These are phyloP conservation scores for Starmerella geochares DNA, from an alignment of 805 yeast species.

Conservation along the genomic window DNA sequence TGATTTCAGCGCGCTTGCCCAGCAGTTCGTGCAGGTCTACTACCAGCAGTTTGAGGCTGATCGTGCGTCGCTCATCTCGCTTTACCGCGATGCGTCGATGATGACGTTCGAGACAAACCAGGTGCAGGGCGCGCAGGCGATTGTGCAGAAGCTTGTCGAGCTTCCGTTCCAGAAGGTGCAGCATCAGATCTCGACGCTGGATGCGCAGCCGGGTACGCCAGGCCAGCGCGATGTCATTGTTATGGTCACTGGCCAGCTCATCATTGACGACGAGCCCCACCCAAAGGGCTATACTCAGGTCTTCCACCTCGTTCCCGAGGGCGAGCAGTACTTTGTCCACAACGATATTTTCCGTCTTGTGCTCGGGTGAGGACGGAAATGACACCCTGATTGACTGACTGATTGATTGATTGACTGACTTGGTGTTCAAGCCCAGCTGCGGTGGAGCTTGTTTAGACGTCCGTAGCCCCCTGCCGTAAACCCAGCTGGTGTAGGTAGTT, in stretches of 20 bases:
- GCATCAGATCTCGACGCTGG: conserved; percentile 88
- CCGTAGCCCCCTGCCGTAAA: not conserved
- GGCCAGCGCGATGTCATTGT: conserved; percentile 80
- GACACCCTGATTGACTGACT: not conserved
- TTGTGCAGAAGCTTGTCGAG: conserved; percentile 81
- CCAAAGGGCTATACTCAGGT: conserved; percentile 96
- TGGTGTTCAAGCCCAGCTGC: no score
- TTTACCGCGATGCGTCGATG: conserved; percentile 96
- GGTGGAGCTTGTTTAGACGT: not conserved
- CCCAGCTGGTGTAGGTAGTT: not conserved
- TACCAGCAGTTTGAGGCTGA: conserved; percentile 91
- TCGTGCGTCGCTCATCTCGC: conserved; percentile 82
- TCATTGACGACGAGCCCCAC: conserved; percentile 87
- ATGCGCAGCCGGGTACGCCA: conserved; percentile 95
- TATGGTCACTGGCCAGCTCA: conserved; percentile 92
- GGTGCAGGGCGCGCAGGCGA: conserved; percentile 85
- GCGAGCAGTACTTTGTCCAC: conserved; percentile 81
- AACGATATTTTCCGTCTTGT: conserved; percentile 89
- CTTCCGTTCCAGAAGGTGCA: conserved; percentile 87
- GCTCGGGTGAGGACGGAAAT: conserved; percentile 13
- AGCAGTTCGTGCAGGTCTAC: conserved; percentile 88
- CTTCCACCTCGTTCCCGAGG: conserved; percentile 92
- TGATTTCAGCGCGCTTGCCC: conserved; percentile 31
- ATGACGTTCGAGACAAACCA: conserved; percentile 91
- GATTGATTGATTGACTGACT: no score